These are phyloP conservation scores for Nakazawaea ambrosiae DNA, from an alignment of 805 yeast genomes.

Conservation along the genomic window DNA sequence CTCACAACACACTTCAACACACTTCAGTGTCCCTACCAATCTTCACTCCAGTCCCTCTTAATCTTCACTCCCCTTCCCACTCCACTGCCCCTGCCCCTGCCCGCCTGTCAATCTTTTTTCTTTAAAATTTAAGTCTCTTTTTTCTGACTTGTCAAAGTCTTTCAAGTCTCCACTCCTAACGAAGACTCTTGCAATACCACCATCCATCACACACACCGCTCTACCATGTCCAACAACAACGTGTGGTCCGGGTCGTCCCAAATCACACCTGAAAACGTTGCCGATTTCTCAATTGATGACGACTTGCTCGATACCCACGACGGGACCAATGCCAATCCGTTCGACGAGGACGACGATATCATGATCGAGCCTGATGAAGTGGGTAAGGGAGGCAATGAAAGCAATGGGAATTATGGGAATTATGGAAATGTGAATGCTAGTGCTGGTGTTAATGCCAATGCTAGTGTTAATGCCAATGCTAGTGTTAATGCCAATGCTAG, in stretches of 20 bases:
- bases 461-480: no score
- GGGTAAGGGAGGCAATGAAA: not conserved
- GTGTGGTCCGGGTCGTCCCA: not conserved
- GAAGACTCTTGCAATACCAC: no score
- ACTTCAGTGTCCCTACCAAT: no score
- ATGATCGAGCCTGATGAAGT: conserved; percentile 25
- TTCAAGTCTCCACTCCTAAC: no score
- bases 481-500: not conserved
- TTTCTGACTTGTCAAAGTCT: no score
- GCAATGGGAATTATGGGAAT: conserved; percentile 4
- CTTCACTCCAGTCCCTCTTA: no score
- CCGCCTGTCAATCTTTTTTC: no score
- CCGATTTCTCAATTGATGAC: conserved; percentile 17
- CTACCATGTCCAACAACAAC: not conserved
- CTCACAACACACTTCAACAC: no score
- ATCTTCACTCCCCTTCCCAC: no score
- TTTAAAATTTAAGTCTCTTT: no score
- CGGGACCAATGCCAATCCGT: conserved; percentile 3
- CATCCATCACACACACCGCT: not conserved
- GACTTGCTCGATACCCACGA: conserved; percentile 2
- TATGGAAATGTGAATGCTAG: not conserved
- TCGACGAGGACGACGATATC: conserved; percentile 25
- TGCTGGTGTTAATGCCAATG: no score
- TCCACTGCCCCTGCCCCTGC: no score
- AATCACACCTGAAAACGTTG: conserved; percentile 11